Percentiles rank a stretch among this genome's conserved stretches.
These are phyloP conservation scores for Backusella luteola DNA, from an alignment of 192 early-diverging fungal species.

Conservation along the genomic window DNA sequence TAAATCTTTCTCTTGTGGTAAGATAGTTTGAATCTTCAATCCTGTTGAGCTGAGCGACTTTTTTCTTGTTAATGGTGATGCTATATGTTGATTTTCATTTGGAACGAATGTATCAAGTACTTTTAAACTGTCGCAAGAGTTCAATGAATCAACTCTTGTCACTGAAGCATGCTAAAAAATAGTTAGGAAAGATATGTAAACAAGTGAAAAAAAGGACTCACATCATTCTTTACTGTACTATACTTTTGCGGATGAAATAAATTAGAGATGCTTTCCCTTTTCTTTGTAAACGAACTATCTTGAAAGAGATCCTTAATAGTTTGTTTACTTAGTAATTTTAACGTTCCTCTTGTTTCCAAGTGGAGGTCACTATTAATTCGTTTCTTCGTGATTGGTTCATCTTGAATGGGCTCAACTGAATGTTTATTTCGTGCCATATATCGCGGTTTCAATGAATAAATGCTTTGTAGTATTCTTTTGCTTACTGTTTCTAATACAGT, in stretches of 20 bases:
- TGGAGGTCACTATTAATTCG: not conserved
- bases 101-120: not conserved
- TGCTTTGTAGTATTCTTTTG: conserved; percentile 2
- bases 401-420: conserved; percentile 2
- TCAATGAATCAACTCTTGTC: not conserved
- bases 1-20: not conserved
- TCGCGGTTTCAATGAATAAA: conserved; percentile 4
- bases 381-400: not conserved
- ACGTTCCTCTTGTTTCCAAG: not conserved
- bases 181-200: not conserved
- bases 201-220: not conserved
- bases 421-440: conserved; percentile 3
- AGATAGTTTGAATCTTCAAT: not conserved
- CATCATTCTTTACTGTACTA: not conserved
- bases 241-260: conserved; percentile 10
- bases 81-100: not conserved
- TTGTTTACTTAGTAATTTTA: not conserved
- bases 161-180: not conserved
- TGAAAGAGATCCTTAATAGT: conserved; percentile 10
- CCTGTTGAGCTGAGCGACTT: not conserved
- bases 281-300: not conserved
- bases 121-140: not conserved
- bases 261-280: conserved; percentile 1
- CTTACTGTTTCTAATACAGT: not conserved
- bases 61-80: not conserved